Conservation (phyloP, 2,329 filamentous ascomycete genomes). For the Colletotrichum sojae region DNA sequence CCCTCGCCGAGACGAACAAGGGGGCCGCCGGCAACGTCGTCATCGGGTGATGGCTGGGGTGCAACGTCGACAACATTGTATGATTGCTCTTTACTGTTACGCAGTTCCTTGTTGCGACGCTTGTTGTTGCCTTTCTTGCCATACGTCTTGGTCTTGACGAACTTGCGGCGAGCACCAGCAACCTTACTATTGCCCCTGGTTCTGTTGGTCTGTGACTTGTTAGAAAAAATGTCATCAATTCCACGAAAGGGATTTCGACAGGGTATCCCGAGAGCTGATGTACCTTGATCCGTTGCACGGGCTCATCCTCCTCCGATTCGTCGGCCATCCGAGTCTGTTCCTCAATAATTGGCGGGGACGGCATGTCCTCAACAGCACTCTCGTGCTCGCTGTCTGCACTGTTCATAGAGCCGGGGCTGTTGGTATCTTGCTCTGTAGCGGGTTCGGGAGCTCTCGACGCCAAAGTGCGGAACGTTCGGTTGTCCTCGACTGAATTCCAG, state of each 20-base stretch:
- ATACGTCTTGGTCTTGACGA: slow-evolving; percentile 62
- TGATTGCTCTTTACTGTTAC: slow-evolving; percentile 53
- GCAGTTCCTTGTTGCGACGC: slow-evolving; percentile 59
- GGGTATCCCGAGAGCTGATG: slow-evolving; percentile 15
- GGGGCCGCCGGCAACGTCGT: slow-evolving; percentile 63
- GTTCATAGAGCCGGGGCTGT: slow-evolving; percentile 63
- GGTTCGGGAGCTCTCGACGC: slow-evolving; percentile 60
- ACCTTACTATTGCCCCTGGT: slow-evolving; percentile 35
- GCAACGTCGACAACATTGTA: slow-evolving; percentile 47
- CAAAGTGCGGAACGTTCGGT: slow-evolving; percentile 69
- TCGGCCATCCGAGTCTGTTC: slow-evolving; percentile 69
- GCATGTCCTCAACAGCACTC: slow-evolving; percentile 65
- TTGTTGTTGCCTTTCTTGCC: slow-evolving; percentile 67
- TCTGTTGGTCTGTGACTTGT: slow-evolving; percentile 36
- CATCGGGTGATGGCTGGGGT: slow-evolving; percentile 41
- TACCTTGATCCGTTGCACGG: slow-evolving; percentile 53
- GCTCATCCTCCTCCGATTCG: slow-evolving; percentile 72
- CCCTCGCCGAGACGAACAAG: slow-evolving; percentile 86
- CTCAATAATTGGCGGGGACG: slow-evolving; percentile 46
- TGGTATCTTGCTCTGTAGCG: slow-evolving; percentile 55
- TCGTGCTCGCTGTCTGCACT: slow-evolving; percentile 66
- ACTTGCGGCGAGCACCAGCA: slow-evolving; percentile 59
- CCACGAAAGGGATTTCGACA: background rate
- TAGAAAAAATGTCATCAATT: background rate
- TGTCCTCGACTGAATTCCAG: slow-evolving; percentile 74